A percentile compares a stretch with the other conserved stretches of the same genome.
phyloP scores from a whole-genome alignment of 2,329 filamentous ascomycete genomes.

The Fusarium sp. region DNA sequence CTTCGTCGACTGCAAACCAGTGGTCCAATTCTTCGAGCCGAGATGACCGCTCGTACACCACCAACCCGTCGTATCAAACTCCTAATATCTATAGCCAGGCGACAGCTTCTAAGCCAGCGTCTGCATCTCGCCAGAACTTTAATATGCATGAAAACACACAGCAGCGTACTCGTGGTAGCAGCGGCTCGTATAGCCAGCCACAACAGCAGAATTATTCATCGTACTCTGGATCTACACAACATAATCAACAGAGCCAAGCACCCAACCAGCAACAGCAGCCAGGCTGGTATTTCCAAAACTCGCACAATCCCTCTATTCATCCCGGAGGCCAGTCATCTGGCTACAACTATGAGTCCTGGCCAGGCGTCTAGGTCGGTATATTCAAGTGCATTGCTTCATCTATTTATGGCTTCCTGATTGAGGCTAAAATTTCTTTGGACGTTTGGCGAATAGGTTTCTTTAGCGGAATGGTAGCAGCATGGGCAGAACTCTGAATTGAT shows the following conservation, averaged over 20 bases:
- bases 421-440: background rate
- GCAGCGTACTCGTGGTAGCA: conserved; percentile 21
- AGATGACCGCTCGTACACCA: conserved; percentile 26
- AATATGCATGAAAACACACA: conserved; percentile 30
- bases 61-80: conserved; percentile 24
- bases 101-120: conserved; percentile 4
- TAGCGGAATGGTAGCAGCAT: background rate
- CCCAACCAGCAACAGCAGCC: conserved; percentile 31
- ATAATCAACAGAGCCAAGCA: conserved; percentile 34
- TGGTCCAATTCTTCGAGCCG: conserved; percentile 35
- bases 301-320: conserved; percentile 29
- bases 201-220: conserved; percentile 27
- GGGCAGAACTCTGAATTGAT: background rate
- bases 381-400: background rate
- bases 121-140: conserved; percentile 38
- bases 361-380: conserved; percentile 4
- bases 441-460: background rate
- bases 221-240: conserved; percentile 31
- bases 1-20: conserved; percentile 39
- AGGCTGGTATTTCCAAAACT: conserved; percentile 46
- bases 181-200: conserved; percentile 28
- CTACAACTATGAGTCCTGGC: conserved; percentile 44
- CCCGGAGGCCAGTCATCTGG: conserved; percentile 35
- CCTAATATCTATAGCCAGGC: conserved; percentile 32
- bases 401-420: background rate